Evolutionary conservation across 768 basidiomycete species (phyloP).

Genomic region (Suillus bovinus): DNA sequence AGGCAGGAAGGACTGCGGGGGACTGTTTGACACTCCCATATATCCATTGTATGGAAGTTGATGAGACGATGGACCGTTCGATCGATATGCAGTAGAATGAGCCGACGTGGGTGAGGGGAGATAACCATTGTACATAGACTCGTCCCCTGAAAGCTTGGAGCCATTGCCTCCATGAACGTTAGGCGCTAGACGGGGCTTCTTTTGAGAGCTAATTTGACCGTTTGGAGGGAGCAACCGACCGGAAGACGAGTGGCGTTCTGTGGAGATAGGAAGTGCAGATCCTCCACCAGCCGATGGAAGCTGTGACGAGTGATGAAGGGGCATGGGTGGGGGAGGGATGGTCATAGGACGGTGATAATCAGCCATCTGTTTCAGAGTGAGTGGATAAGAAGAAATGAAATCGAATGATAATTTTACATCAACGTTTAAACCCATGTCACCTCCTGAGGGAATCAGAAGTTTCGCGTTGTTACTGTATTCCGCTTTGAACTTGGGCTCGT

Average conservation of each 20-base stretch:
- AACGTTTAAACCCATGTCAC: conserved; percentile 22
- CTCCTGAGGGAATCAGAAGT: conserved; percentile 16
- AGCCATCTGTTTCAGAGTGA: conserved; percentile 24
- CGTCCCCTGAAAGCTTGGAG: conserved; percentile 27
- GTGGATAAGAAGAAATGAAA: not conserved
- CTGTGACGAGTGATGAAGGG: conserved; percentile 30
- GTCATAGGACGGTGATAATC: conserved; percentile 36
- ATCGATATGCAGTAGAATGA: conserved; percentile 30
- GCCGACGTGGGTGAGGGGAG: conserved; percentile 32
- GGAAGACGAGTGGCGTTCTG: conserved; percentile 33
- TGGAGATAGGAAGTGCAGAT: conserved; percentile 35
- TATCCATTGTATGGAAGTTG: conserved; percentile 26
- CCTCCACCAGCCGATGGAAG: conserved; percentile 19
- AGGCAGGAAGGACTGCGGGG: conserved; percentile 24
- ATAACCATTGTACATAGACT: conserved; percentile 32
- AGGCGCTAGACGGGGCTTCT: conserved; percentile 32
- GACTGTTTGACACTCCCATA: conserved; percentile 22
- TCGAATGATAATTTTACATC: conserved; percentile 23
- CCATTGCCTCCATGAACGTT: conserved; percentile 22
- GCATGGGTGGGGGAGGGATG: conserved; percentile 35
- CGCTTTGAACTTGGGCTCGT: conserved; percentile 30
- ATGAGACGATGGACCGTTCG: conserved; percentile 30
- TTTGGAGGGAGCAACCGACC: conserved; percentile 30
- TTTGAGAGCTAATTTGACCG: conserved; percentile 27
- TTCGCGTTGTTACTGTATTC: conserved; percentile 27